Evolutionary conservation across 495 filamentous ascomycete species (phyloP).

Genomic region (Geopyxis carbonaria): DNA sequence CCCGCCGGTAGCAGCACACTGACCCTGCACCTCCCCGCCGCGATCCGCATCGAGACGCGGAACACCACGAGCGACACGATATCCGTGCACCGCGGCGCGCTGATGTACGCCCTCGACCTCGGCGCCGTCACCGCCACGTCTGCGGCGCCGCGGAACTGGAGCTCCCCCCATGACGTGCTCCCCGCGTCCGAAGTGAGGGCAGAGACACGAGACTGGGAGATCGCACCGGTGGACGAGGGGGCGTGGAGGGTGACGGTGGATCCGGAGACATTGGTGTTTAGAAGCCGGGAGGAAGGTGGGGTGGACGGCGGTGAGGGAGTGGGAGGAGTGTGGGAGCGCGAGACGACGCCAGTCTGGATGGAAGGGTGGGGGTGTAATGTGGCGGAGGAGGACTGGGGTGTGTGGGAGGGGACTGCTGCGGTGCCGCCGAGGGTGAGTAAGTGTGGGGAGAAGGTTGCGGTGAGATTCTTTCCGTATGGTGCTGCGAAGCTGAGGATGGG

Average conservation of each 20-base stretch:
- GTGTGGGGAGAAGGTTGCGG: neutral
- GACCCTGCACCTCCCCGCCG: neutral
- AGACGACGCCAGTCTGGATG: neutral
- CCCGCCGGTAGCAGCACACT: neutral
- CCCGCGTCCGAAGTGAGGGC: too few relatives aligned
- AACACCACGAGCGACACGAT: neutral
- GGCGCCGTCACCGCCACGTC: neutral
- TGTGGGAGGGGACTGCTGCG: neutral
- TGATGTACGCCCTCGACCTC: constrained; percentile 5
- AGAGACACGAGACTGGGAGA: constrained; percentile 3
- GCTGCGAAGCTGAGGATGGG: constrained; percentile 4
- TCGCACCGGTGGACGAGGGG: too few relatives aligned
- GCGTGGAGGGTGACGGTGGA: too few relatives aligned
- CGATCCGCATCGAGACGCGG: neutral
- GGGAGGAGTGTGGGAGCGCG: too few relatives aligned
- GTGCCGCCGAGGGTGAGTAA: constrained; percentile 1
- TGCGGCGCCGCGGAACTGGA: neutral
- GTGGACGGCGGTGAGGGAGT: neutral
- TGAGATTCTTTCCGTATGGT: constrained; percentile 2
- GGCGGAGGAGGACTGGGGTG: neutral
- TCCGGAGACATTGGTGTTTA: neutral
- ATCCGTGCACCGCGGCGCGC: constrained; percentile 3
- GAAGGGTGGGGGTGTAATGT: constrained; percentile 1
- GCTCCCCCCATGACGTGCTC: neutral
- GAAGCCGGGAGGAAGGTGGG: neutral